Base-by-base conservation (phyloP, 257 asterid species). In the Handroanthus guayacan region DNA sequence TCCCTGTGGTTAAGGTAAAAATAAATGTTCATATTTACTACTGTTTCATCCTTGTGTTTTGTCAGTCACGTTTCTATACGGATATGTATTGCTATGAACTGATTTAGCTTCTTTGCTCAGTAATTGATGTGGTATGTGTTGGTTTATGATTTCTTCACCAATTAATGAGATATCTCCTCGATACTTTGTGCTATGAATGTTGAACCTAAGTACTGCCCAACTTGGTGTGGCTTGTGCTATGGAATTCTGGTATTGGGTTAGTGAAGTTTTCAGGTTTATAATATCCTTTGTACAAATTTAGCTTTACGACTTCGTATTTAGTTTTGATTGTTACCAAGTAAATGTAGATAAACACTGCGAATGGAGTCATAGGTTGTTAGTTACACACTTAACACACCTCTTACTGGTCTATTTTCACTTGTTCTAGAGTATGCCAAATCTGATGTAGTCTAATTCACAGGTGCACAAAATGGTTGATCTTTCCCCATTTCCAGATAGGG, bases 391-490 rank as follows among this genome's bases (percentile, higher is more conserved):
- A 31, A 14, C 44, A 5, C 45, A 34, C 62, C 20, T 69, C 48
- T 69, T 69, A n/a, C 60, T 36, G 4, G 10, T 48, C 31, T 25
- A 25, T 65, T 43, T 43, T 9, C 9, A 43, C 11, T 31, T 25
- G 31, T 25, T 39, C 25, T 7, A 37, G 37, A 31, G 69, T 43
- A 34, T 38, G 52, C 17, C 51, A 39, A 61, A 74, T 65, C 67
- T 54, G 67, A 36, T 51, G 14, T 48, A 44, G 43, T 76, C 67
- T 64, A 51, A 56, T 60, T 80, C 75, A 44, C 96, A 95, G 99
- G 97, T 92, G 67, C 99, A 95, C 91, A 95, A 95, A 83, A 83
- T 92, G 54, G 91, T 95, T 63, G 97, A 92, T 75, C 96, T 95
- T 74, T 92, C 98, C 4, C 76, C 76, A 14, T 83, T 76, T 79